Evolutionary conservation across 2,329 filamentous ascomycete species (phyloP).

Genomic region (Ophiostoma pallidulum): DNA sequence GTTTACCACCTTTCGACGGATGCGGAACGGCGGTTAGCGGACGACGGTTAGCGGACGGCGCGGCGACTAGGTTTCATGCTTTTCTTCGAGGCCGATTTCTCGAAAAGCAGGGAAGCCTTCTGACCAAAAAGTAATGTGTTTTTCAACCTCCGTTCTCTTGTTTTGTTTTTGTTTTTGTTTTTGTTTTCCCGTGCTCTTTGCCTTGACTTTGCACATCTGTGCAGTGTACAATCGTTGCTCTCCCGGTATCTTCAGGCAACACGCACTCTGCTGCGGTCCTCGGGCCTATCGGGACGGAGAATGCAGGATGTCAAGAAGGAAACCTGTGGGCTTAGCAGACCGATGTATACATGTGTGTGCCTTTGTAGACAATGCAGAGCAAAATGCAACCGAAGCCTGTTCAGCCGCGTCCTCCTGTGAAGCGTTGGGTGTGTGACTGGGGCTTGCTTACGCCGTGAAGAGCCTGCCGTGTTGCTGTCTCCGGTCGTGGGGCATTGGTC

Average conservation of each 20-base stretch:
- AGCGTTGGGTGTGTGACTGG: too few species aligned
- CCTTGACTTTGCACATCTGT: too few species aligned
- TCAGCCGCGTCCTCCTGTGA: too few species aligned
- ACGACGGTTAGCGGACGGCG: background rate
- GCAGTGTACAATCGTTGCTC: too few species aligned
- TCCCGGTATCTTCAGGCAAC: background rate
- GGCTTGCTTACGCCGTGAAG: too few species aligned
- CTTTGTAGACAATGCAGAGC: background rate
- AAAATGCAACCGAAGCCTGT: background rate
- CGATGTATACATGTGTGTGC: background rate
- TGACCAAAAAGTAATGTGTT: constrained; percentile 8
- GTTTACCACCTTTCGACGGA: background rate
- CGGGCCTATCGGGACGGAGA: background rate
- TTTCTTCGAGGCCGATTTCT: background rate
- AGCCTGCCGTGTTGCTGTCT: too few species aligned
- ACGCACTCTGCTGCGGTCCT: background rate
- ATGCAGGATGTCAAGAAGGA: too few species aligned
- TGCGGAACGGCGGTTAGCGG: background rate
- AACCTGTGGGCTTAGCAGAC: too few species aligned
- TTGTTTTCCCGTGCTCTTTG: background rate
- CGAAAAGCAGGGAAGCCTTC: background rate
- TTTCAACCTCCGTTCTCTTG: background rate
- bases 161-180: background rate
- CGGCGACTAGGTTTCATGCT: background rate
- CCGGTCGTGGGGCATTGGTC: too few species aligned